A percentile compares a stretch with the other conserved stretches of the same genome.
Conservation (phyloP, 176 grass and related monocot genomes). For the Secale cereale region DNA sequence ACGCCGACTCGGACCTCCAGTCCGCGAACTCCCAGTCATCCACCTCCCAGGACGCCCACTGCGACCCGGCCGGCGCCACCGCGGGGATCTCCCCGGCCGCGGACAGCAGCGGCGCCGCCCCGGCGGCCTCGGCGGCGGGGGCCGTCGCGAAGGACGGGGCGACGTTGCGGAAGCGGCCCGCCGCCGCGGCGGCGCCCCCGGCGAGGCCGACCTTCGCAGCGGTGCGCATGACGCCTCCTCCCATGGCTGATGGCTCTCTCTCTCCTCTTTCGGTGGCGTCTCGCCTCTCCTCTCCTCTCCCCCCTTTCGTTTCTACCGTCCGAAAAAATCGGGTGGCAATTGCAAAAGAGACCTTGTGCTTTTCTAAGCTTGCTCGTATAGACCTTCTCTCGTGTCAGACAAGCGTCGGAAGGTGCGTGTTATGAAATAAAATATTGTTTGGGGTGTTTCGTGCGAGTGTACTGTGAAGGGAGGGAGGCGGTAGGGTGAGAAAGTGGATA, state of each 20-base stretch:
- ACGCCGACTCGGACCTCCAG: conserved; percentile 36
- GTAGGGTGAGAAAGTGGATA: background rate
- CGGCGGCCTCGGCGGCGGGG: conserved; percentile 5
- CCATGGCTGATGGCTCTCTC: conserved; percentile 29
- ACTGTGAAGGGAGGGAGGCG: background rate
- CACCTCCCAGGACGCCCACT: conserved; percentile 63
- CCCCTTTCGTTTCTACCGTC: background rate
- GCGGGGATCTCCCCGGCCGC: conserved; percentile 30
- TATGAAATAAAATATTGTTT: background rate
- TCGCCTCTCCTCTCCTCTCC: background rate
- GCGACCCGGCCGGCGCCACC: conserved; percentile 13
- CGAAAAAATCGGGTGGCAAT: background rate
- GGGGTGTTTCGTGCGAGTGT: background rate
- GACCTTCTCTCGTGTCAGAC: background rate
- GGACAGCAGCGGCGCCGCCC: conserved; percentile 40
- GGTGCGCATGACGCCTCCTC: conserved; percentile 71
- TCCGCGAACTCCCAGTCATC: conserved; percentile 74
- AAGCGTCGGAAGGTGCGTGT: no score
- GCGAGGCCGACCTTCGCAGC: conserved; percentile 57
- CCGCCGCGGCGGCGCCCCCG: conserved; percentile 10
- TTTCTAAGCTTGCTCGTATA: background rate
- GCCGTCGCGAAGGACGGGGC: conserved; percentile 28
- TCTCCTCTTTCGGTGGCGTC: background rate
- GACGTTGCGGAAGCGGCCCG: conserved; percentile 31
- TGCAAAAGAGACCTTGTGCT: background rate